phyloP scores from a whole-genome alignment of 2,329 filamentous ascomycete genomes.

The Seiridium unicorne region DNA sequence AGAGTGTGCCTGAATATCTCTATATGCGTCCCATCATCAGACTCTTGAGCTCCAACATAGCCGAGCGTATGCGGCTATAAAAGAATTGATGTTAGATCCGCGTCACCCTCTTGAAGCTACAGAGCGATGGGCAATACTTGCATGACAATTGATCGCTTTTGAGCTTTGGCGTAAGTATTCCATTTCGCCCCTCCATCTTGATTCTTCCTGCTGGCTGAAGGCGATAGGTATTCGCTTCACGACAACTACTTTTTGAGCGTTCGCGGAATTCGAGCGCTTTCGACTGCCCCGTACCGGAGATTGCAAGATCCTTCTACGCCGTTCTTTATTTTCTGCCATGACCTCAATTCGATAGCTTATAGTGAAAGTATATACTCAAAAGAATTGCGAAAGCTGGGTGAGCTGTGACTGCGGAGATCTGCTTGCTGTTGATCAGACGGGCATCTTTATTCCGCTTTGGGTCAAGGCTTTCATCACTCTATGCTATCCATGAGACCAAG shows the following conservation, averaged over 20 bases:
- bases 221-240: neutral
- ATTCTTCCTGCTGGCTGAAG: neutral
- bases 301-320: neutral
- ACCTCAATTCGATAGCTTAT: neutral
- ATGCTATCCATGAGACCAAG: no score
- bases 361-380: no score
- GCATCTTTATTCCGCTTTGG: neutral
- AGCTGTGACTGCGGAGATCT: no score
- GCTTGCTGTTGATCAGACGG: no score
- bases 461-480: no score
- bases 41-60: neutral
- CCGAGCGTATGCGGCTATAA: neutral
- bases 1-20: neutral
- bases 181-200: conserved; percentile 1
- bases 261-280: neutral
- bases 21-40: neutral
- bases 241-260: neutral
- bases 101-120: no score
- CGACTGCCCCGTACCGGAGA: neutral
- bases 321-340: neutral
- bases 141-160: neutral
- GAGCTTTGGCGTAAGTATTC: neutral
- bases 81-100: no score
- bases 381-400: no score
- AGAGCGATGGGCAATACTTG: neutral